Evolutionary conservation across 331 rosid genomes (phyloP), one percentile per base, ranked within the genome.

Genomic region (Erythrophleum ivorense): DNA sequence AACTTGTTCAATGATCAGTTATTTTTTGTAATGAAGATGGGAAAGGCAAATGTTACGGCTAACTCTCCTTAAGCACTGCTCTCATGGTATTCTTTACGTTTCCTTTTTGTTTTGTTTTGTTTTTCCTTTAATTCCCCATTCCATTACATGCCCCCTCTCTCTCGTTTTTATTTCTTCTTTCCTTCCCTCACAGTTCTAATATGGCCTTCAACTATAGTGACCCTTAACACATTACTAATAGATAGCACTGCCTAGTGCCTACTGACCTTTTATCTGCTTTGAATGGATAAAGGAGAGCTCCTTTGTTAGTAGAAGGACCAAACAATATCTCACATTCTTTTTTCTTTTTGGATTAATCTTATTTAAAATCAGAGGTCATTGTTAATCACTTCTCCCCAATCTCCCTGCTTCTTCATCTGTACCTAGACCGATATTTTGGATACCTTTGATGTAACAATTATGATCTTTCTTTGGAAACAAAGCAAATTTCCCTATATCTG

Each of bases 51-150:
- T 82, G 71, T 88, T 38, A 85, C 89, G 53, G 86, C 89, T 78
- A 86, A 66, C 36, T 81, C 87, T 50, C 86, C 92, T 69, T 59
- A 87, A 85, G 76, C 92, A 87, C 78, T 90, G 87, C 60, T 90
- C 98, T 58, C 84, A 71, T 46, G 94, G 97, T 90, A 83, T 1
- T 54, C 6, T 55, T 74, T 33, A 64, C 7, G 0, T 24, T 24
- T 24, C 29, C 29, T 24, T 24, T 24, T 24, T 24, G 29, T 24
- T 24, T 24, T 24, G 29, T 24, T 24, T 24, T 24, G 0, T 24
- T 24, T 24, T 24, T 24, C 29, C 29, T 24, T 24, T 24, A 24
- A 24, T 24, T 24, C 29, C 29, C 29, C 29, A 24, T 24, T 24
- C 29, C 29, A 24, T 24, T 24, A 24, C 29, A 24, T 24, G 29